Conservation (phyloP, 1,139 yeast genomes). For the Yamadazyma conglobata region DNA sequence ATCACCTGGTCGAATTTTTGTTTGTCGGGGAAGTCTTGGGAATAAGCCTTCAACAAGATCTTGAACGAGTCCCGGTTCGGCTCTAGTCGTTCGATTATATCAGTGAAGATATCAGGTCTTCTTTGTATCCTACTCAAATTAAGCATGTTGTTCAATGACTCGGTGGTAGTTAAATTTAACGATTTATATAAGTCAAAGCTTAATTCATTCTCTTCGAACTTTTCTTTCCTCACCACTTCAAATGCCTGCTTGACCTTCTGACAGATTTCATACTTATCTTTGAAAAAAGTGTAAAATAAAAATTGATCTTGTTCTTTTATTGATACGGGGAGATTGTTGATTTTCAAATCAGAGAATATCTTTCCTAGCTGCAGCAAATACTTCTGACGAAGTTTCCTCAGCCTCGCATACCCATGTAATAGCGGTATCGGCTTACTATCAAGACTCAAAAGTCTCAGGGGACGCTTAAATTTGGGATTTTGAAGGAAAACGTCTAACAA, state of each 20-base stretch:
- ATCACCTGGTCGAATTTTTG: slow-evolving; percentile 6
- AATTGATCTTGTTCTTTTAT: slow-evolving; percentile 28
- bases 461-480: slow-evolving; percentile 10
- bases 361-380: slow-evolving; percentile 21
- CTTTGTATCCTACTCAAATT: slow-evolving; percentile 10
- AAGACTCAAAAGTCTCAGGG: slow-evolving; percentile 8
- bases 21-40: slow-evolving; percentile 3
- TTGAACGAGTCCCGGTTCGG: slow-evolving; percentile 14
- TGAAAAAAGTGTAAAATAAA: slow-evolving; percentile 28
- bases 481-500: slow-evolving; percentile 28
- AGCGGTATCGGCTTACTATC: slow-evolving; percentile 1
- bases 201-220: slow-evolving; percentile 16
- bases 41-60: slow-evolving; percentile 6
- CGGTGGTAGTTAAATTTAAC: slow-evolving; percentile 12
- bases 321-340: slow-evolving; percentile 26
- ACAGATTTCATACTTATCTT: slow-evolving; percentile 24
- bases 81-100: slow-evolving; percentile 10
- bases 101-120: slow-evolving; percentile 9
- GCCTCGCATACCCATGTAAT: slow-evolving; percentile 16
- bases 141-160: slow-evolving; percentile 12
- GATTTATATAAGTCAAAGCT: slow-evolving; percentile 19
- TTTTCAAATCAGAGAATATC: slow-evolving; percentile 26
- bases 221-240: slow-evolving; percentile 3
- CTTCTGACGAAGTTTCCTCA: slow-evolving; percentile 15
- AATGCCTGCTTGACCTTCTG: slow-evolving; percentile 9